Percentiles rank a stretch among this genome's conserved stretches.
Conservation (phyloP, 2,329 filamentous ascomycete species). For the Pseudomassariella vexata region DNA sequence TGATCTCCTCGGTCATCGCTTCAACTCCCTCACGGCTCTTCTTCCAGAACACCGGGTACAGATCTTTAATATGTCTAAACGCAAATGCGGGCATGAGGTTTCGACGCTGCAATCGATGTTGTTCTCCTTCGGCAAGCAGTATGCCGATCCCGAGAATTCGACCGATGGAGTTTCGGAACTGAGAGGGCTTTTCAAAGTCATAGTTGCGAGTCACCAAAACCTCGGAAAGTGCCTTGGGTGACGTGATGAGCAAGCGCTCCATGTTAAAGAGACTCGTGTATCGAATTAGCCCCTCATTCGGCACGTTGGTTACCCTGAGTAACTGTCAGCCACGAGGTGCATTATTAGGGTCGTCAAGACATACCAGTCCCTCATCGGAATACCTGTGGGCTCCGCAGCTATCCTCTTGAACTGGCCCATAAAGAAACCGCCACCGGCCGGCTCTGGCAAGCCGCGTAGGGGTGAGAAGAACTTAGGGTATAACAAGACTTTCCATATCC, state of each 20-base stretch:
- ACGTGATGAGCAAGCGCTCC: slow-evolving; percentile 37
- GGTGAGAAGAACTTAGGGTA: slow-evolving; percentile 47
- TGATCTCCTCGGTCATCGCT: slow-evolving; percentile 50
- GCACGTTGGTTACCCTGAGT: slow-evolving; percentile 51
- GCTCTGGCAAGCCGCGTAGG: slow-evolving; percentile 40
- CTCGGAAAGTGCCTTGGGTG: slow-evolving; percentile 62
- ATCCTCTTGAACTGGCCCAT: slow-evolving; percentile 43
- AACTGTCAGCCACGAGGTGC: slow-evolving; percentile 12
- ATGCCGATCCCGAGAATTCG: slow-evolving; percentile 65
- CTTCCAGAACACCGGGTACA: slow-evolving; percentile 79
- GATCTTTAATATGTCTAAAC: slow-evolving; percentile 78
- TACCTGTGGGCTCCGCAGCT: slow-evolving; percentile 30
- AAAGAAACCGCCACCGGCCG: slow-evolving; percentile 35
- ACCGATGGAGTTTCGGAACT: slow-evolving; percentile 49
- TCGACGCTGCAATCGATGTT: slow-evolving; percentile 77
- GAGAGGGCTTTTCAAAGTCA: slow-evolving; percentile 59
- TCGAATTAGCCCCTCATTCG: slow-evolving; percentile 64
- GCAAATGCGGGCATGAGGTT: slow-evolving; percentile 76
- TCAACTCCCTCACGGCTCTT: slow-evolving; percentile 66
- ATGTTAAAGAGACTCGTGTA: slow-evolving; percentile 45
- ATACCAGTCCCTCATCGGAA: slow-evolving; percentile 45
- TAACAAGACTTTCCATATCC: slow-evolving; percentile 36
- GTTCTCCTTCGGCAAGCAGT: slow-evolving; percentile 81
- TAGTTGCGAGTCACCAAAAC: slow-evolving; percentile 65
- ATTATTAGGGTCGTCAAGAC: too few relatives aligned